Percentiles rank a stretch among this genome's conserved stretches.
These are phyloP conservation scores for Warburgia ugandensis DNA, from an alignment of 164 flowering plant species.

Conservation along the genomic window DNA sequence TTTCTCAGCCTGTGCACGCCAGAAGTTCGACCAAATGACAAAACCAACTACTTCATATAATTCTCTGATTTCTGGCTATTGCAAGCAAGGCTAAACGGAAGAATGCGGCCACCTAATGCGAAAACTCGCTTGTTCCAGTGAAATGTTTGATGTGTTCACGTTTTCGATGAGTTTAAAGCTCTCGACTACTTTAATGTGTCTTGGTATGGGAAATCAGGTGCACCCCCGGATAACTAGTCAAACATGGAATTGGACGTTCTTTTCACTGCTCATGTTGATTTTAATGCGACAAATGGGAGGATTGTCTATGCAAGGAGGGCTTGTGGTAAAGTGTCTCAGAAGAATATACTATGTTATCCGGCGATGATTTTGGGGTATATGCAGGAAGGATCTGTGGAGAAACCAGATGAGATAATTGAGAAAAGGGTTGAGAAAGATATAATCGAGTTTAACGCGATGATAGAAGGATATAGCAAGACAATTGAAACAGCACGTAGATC, in stretches of 20 bases:
- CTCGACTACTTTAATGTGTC: slow-evolving; percentile 23
- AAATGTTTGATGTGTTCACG: slow-evolving; percentile 71
- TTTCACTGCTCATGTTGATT: slow-evolving; percentile 58
- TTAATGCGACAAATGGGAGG: slow-evolving; percentile 58
- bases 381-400: slow-evolving; percentile 46
- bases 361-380: slow-evolving; percentile 83
- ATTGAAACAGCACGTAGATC: slow-evolving; percentile 55
- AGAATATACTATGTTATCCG: slow-evolving; percentile 65
- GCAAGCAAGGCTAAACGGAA: slow-evolving; percentile 32
- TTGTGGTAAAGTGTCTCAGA: slow-evolving; percentile 55
- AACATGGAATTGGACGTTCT: slow-evolving; percentile 54
- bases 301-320: slow-evolving; percentile 60
- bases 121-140: slow-evolving; percentile 25
- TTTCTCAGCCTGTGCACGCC: slow-evolving; percentile 44
- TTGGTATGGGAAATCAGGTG: slow-evolving; percentile 37
- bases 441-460: slow-evolving; percentile 89
- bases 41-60: slow-evolving; percentile 66
- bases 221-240: slow-evolving; percentile 60
- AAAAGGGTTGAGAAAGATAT: slow-evolving; percentile 51
- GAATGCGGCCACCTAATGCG: slow-evolving; percentile 43
- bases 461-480: slow-evolving; percentile 79
- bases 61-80: slow-evolving; percentile 63
- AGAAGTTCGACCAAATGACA: slow-evolving; percentile 63
- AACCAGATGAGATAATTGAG: slow-evolving; percentile 61
- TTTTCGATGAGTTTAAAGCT: slow-evolving; percentile 73